Evolutionary conservation across 305 asterid species (phyloP).

Genomic region (Striga hermonthica): DNA sequence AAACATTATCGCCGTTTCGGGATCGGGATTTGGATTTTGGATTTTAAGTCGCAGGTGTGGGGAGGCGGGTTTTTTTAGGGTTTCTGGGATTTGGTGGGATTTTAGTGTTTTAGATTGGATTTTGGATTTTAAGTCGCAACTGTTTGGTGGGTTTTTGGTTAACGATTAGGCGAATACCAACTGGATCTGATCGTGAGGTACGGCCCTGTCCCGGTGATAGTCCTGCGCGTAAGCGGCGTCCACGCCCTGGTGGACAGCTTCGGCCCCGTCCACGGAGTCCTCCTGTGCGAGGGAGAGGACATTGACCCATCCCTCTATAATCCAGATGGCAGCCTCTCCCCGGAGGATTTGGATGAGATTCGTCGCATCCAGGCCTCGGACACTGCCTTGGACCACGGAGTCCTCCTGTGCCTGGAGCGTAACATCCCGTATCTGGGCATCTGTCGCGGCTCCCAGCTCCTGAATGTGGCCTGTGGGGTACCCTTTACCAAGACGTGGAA

Average conservation of each 20-base stretch:
- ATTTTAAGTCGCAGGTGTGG: too few species aligned
- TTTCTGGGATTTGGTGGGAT: too few species aligned
- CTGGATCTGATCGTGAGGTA: conserved; percentile 69
- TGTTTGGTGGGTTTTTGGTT: too few species aligned
- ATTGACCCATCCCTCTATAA: conserved; percentile 69
- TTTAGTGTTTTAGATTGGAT: too few species aligned
- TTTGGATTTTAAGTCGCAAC: too few species aligned
- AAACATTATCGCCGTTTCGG: too few species aligned
- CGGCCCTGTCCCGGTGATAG: conserved; percentile 76
- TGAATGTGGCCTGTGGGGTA: conserved; percentile 85
- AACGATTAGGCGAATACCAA: conserved; percentile 68
- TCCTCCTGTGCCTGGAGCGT: conserved; percentile 74
- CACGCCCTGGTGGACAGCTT: conserved; percentile 65
- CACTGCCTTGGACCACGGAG: conserved; percentile 59
- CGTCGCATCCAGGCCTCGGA: conserved; percentile 59
- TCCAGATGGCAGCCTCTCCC: conserved; percentile 37
- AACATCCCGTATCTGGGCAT: conserved; percentile 81
- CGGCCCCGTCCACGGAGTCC: conserved; percentile 86
- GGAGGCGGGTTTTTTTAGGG: too few species aligned
- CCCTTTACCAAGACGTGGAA: conserved; percentile 68
- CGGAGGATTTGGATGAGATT: conserved; percentile 66
- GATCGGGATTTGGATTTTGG: too few species aligned
- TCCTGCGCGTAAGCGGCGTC: conserved; percentile 75
- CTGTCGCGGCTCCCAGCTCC: conserved; percentile 82
- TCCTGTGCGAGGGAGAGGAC: conserved; percentile 85